Evolutionary conservation across 345 rosid genomes (phyloP).

Genomic region (Hypericum perforatum): DNA sequence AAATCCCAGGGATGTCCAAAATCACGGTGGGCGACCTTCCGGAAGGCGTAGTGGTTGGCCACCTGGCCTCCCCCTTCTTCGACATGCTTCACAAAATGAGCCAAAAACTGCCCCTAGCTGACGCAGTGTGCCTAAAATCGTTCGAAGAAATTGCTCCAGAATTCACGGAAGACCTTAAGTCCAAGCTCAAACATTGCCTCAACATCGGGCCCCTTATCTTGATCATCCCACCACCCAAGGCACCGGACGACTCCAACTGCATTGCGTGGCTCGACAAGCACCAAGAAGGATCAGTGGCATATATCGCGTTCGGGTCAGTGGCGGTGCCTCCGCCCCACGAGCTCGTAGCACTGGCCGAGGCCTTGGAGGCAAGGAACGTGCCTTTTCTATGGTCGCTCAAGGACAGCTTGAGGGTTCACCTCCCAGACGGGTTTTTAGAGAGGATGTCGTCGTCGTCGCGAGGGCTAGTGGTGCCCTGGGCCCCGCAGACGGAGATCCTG

Average conservation of each 20-base stretch:
- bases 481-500: constrained; percentile 44
- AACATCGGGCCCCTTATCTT: constrained; percentile 30
- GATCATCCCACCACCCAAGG: not conserved
- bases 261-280: constrained; percentile 30
- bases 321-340: constrained; percentile 9
- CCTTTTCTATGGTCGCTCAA: constrained; percentile 64
- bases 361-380: constrained; percentile 31
- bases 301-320: constrained; percentile 33
- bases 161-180: constrained; percentile 22
- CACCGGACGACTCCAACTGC: constrained; percentile 14
- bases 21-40: constrained; percentile 25
- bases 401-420: constrained; percentile 9
- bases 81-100: constrained; percentile 31
- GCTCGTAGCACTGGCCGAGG: constrained; percentile 40
- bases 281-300: constrained; percentile 22
- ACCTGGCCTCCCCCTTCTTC: constrained; percentile 27
- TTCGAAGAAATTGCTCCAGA: constrained; percentile 32
- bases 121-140: constrained; percentile 29
- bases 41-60: constrained; percentile 31
- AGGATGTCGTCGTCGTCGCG: constrained; percentile 17
- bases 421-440: constrained; percentile 38
- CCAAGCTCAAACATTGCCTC: constrained; percentile 23
- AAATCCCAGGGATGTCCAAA: constrained; percentile 31
- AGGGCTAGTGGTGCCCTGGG: constrained; percentile 48
- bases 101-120: constrained; percentile 19